Evolutionary conservation across 2,329 filamentous ascomycete species (phyloP), one percentile per base, ranked within the genome.

Genomic region (Ophiostoma sp.): DNA sequence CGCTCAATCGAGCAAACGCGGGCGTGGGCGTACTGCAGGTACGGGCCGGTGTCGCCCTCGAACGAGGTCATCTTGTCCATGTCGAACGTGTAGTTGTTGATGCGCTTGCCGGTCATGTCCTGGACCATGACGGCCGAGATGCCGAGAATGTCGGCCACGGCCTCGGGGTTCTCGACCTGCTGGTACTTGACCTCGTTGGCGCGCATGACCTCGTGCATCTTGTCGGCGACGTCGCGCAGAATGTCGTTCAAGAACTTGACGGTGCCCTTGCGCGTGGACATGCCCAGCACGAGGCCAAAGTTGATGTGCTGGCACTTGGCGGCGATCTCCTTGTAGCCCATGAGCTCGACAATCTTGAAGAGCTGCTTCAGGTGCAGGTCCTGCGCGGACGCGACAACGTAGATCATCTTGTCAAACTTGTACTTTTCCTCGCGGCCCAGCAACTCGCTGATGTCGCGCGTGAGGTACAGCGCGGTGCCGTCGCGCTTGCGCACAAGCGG

Each of bases 121-220:
- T 98, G 94, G 27, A 97, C 92, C 93, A 98, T 98, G 76, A 98
- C 94, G 76, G 91, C 90, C 72, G 90, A 93, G 76, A 98, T 97
- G 72, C 94, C 95, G 3, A 98, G 85, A 11, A 86, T 92, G 80
- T 98, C 95, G 70, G 95, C 93, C 9, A 89, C 90, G 67, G 86
- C 85, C 67, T 87, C 88, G 0, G 94, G 94, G 77, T 98, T 83
- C 75, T 89, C 90, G 27, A 99, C 89, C 79, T 97, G 93, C 68
- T 87, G 81, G 79, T 98, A 99, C 83, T 99, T 99, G 76, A 85
- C 83, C 74, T 90, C 84, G 78, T 98, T 98, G 81, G 89, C 90
- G 79, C 82, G 87, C 95, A 99, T 99, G 66, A 96, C 92, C 71
- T 97, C 92, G 82, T 98, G 94, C 95, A 99, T 99, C 80, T 93